phyloP scores from a whole-genome alignment of 805 yeast species.

The Kodamaea fukazawae region DNA sequence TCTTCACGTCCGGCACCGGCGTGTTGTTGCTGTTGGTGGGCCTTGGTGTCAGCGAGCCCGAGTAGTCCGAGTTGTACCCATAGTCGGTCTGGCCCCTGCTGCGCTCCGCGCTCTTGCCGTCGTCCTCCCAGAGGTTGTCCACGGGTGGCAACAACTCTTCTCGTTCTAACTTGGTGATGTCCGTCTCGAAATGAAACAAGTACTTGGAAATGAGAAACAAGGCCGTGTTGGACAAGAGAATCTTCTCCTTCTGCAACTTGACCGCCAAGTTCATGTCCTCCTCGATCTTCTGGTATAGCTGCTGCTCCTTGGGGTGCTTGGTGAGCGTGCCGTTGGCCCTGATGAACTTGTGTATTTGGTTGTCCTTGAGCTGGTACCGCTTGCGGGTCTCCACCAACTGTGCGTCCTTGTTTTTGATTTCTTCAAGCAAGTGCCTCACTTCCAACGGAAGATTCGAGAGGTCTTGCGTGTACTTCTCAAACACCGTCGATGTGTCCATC shows the following conservation, averaged over 20 bases:
- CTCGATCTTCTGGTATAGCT: constrained; percentile 59
- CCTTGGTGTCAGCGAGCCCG: constrained; percentile 34
- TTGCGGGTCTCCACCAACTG: constrained; percentile 63
- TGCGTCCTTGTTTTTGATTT: constrained; percentile 67
- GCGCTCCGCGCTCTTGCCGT: constrained; percentile 2
- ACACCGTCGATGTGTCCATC: constrained; percentile 87
- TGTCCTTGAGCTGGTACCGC: constrained; percentile 67
- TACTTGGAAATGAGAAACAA: constrained; percentile 75
- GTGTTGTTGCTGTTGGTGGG: constrained; percentile 8
- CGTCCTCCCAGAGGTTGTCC: constrained; percentile 24
- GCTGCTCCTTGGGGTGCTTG: constrained; percentile 78
- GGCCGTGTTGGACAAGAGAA: constrained; percentile 78
- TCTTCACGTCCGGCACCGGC: constrained; percentile 9
- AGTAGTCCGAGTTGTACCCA: constrained; percentile 23
- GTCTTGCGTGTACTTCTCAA: constrained; percentile 51
- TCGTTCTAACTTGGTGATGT: constrained; percentile 68
- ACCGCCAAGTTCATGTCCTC: constrained; percentile 63
- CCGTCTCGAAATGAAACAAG: constrained; percentile 66
- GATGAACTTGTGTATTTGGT: constrained; percentile 78
- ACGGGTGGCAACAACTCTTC: constrained; percentile 75
- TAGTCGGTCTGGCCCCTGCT: constrained; percentile 13
- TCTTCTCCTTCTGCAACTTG: constrained; percentile 72
- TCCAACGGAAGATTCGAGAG: constrained; percentile 87
- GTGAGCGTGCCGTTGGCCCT: constrained; percentile 78
- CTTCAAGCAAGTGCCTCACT: constrained; percentile 74